Conservation (phyloP, 1,284 basidiomycete species). For the Irpex rosettiformis region DNA sequence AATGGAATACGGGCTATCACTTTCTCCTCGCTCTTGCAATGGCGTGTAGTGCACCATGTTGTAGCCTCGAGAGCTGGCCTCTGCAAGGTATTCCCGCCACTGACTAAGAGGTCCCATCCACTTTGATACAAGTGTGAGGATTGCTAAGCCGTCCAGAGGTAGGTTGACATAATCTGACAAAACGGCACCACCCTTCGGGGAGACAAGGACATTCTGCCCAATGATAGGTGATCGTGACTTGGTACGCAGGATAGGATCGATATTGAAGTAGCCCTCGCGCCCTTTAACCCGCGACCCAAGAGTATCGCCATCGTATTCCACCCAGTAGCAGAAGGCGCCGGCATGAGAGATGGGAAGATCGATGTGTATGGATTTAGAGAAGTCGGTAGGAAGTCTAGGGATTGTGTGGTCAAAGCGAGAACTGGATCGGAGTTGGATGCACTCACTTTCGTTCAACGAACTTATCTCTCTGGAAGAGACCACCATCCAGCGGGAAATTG, state of each 20-base stretch:
- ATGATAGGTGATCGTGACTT: slow-evolving; percentile 75
- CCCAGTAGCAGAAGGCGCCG: slow-evolving; percentile 90
- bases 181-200: slow-evolving; percentile 48
- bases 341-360: slow-evolving; percentile 94
- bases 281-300: slow-evolving; percentile 65
- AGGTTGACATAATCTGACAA: slow-evolving; percentile 55
- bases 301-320: slow-evolving; percentile 77
- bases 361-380: slow-evolving; percentile 86
- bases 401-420: slow-evolving; percentile 8
- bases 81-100: slow-evolving; percentile 79
- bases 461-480: slow-evolving; percentile 73
- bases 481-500: slow-evolving; percentile 92
- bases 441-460: slow-evolving; percentile 79
- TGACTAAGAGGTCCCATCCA: slow-evolving; percentile 87
- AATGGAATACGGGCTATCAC: slow-evolving; percentile 90
- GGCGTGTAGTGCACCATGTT: slow-evolving; percentile 97
- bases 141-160: slow-evolving; percentile 80
- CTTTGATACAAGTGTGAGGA: slow-evolving; percentile 89
- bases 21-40: slow-evolving; percentile 84
- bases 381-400: slow-evolving; percentile 70
- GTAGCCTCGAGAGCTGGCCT: slow-evolving; percentile 86
- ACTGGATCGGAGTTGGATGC: background rate
- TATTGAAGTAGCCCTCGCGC: slow-evolving; percentile 90
- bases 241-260: slow-evolving; percentile 82
- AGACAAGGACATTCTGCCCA: slow-evolving; percentile 44